phyloP scores from a whole-genome alignment of 495 filamentous ascomycete species.

The Neurospora tetrasperma region DNA sequence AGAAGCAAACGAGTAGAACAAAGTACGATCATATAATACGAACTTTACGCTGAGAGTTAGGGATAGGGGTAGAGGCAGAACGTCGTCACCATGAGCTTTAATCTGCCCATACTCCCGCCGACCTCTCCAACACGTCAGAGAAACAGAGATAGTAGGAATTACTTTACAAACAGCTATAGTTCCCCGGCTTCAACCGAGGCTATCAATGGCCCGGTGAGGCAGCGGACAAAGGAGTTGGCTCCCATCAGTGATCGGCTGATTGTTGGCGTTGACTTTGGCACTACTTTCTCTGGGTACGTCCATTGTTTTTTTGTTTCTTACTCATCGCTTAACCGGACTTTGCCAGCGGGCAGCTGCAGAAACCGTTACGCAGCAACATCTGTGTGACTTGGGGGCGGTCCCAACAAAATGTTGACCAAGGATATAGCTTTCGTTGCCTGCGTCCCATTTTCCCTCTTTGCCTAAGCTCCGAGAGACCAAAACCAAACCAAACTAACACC shows the following conservation, averaged over 20 bases:
- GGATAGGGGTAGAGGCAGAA: slow-evolving; percentile 1
- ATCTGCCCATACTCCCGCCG: slow-evolving; percentile 32
- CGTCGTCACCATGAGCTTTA: slow-evolving; percentile 33
- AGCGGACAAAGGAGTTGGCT: slow-evolving; percentile 37
- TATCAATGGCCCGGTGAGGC: slow-evolving; percentile 43
- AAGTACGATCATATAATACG: background rate
- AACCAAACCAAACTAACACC: background rate
- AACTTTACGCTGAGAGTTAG: slow-evolving; percentile 4
- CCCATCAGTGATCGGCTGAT: slow-evolving; percentile 45
- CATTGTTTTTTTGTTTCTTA: background rate
- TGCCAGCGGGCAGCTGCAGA: slow-evolving; percentile 1
- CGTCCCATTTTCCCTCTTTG: background rate
- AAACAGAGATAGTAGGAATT: slow-evolving; percentile 45
- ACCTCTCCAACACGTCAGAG: slow-evolving; percentile 30
- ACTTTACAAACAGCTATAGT: slow-evolving; percentile 38
- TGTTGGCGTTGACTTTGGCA: slow-evolving; percentile 59
- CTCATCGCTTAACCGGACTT: background rate
- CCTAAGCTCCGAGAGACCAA: background rate
- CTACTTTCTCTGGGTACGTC: slow-evolving; percentile 58
- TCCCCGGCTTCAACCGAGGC: slow-evolving; percentile 42
- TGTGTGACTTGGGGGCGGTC: background rate
- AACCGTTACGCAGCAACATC: background rate
- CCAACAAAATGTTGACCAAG: background rate
- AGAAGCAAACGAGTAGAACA: background rate
- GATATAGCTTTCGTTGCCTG: background rate